Evolutionary conservation across 179 eudicot species (phyloP).

Genomic region (Sideroxylon spinosum): DNA sequence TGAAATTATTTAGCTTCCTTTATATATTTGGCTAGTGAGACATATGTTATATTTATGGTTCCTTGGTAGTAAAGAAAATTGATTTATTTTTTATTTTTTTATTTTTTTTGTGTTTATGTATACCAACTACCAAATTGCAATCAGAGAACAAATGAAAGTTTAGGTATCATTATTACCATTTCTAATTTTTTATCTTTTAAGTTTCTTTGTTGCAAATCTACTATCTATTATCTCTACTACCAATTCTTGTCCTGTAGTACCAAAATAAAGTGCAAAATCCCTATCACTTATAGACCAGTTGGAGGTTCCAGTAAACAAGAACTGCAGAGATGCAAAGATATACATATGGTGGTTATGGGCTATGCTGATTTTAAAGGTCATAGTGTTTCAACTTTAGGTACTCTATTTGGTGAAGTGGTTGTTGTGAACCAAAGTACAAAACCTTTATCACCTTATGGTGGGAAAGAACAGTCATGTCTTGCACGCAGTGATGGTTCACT

Average conservation of each 20-base stretch:
- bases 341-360: conserved; percentile 21
- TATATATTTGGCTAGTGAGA: too few species aligned
- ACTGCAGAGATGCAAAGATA: conserved; percentile 18
- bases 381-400: conserved; percentile 13
- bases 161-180: too few species aligned
- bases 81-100: too few species aligned
- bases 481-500: conserved; percentile 15
- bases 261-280: conserved; percentile 21
- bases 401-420: conserved; percentile 21
- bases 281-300: conserved; percentile 17
- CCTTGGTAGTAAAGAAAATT: too few species aligned
- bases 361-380: conserved; percentile 19
- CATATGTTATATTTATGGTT: too few species aligned
- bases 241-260: conserved; percentile 22
- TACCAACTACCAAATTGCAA: too few species aligned
- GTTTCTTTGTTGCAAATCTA: too few species aligned
- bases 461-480: conserved; percentile 11
- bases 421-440: conserved; percentile 26
- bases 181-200: too few species aligned
- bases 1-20: too few species aligned
- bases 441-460: conserved; percentile 12
- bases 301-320: conserved; percentile 20
- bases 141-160: too few species aligned
- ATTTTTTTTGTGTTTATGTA: too few species aligned
- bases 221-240: conserved; percentile 12